Evolutionary conservation across 1,284 basidiomycete species (phyloP), one percentile per base, ranked within the genome.

Genomic region (Tilletia horrida): DNA sequence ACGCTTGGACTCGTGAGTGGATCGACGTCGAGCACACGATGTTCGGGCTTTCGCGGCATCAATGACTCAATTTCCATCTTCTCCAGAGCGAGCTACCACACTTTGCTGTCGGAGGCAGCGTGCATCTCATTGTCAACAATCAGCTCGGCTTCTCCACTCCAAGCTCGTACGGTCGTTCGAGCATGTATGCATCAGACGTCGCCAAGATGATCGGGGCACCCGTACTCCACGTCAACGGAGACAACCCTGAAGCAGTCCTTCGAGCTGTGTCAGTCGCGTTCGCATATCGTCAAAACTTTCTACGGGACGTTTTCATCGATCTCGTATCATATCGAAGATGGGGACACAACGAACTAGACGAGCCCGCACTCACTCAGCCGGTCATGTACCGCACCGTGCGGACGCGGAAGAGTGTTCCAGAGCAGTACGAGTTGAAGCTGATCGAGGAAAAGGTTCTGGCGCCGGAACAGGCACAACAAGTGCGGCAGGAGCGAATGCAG

Each of bases 131-230:
- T n/a, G 91, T 94, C 57, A 92, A 94, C 62, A 91, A 69, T 29
- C 64, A 72, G 45, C 57, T 94, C 67, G 92, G 91, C 18, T 93
- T 93, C 78, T 93, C 92, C 0, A 94, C 92, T 0, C 91, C 91
- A 0, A 90, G 91, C 0, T 88, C 90, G 0, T 87, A 87, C 63
- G 89, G 90, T 13, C 87, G 92, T 8, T 93, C 91, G 0, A 91
- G 90, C 0, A 79, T 91, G 42, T 95, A 95, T 77, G 92, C 91
- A 70, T 92, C 92, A 0, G 92, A 94, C 78, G 85, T 92, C 42
- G 91, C 90, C 3, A 94, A 94, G 83, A 91, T 91, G 87, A 89
- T 93, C 75, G 90, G 90, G 68, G 88, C 90, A 0, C 92, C 92
- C 0, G 88, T 94, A 16, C 81, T 94, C n/a, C 92, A 94, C 72